Conservation (phyloP, 257 asterid genomes). For the Petunia axillaris region DNA sequence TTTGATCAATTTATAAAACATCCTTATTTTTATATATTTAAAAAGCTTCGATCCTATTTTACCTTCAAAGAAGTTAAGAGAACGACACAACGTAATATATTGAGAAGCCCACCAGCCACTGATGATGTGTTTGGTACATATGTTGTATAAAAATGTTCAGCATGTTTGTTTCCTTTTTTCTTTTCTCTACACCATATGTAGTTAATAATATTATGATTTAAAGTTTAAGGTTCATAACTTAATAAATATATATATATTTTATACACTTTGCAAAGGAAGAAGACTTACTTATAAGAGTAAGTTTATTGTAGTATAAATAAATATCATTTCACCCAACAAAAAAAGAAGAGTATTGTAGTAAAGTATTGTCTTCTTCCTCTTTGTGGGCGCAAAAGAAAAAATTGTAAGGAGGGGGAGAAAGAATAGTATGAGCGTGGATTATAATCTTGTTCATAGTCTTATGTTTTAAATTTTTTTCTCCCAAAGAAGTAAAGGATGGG, state of each 20-base stretch:
- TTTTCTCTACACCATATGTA: background rate
- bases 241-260: background rate
- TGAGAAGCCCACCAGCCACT: too few species aligned
- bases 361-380: background rate
- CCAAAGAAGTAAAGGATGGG: background rate
- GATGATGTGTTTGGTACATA: background rate
- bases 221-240: background rate
- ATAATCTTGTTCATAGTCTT: background rate
- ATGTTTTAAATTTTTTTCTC: background rate
- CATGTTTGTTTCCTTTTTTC: too few species aligned
- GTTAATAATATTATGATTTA: background rate
- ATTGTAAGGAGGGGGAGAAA: background rate
- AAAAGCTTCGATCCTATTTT: background rate
- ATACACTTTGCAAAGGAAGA: background rate
- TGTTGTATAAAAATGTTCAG: too few species aligned
- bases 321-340: too few species aligned
- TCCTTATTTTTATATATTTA: background rate
- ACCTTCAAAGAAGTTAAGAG: background rate
- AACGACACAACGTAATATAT: too few species aligned
- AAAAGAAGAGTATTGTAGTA: too few species aligned
- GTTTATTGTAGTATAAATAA: background rate
- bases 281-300: background rate
- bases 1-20: background rate
- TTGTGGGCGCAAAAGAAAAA: background rate
- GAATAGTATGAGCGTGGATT: background rate